Percentiles rank a stretch among this genome's conserved stretches.
Conservation (phyloP, 1,139 yeast species). For the Yamadazyma atmosphaerica region DNA sequence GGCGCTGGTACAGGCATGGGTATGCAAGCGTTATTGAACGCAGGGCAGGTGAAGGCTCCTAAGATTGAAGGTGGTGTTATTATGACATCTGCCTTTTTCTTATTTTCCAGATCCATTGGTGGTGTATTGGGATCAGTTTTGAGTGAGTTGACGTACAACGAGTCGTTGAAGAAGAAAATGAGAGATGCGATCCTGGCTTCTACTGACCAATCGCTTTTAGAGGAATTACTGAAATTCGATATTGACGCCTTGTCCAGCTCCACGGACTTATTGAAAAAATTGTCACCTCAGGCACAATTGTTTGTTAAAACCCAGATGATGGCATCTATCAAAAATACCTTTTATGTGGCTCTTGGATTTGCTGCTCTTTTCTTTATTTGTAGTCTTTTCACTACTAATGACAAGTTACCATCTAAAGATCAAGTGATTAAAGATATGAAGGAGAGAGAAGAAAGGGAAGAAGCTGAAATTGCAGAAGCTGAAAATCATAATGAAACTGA, state of each 20-base stretch:
- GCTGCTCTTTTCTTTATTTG: constrained; percentile 23
- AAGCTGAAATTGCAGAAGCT: too few species aligned
- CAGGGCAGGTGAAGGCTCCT: constrained; percentile 37
- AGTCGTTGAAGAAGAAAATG: constrained; percentile 25
- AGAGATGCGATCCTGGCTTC: constrained; percentile 18
- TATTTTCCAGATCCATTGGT: constrained; percentile 31
- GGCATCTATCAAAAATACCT: constrained; percentile 32
- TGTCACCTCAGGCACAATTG: constrained; percentile 24
- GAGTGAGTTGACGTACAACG: constrained; percentile 35
- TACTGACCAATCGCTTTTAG: constrained; percentile 16
- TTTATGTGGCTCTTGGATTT: constrained; percentile 32
- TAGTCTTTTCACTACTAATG: constrained; percentile 27
- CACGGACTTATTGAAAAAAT: constrained; percentile 19
- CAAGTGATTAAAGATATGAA: constrained; percentile 6
- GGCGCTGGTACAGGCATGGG: constrained; percentile 33
- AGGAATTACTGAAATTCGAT: constrained; percentile 21
- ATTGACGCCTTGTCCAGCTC: constrained; percentile 18
- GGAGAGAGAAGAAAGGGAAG: constrained; percentile 4
- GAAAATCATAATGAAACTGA: background rate
- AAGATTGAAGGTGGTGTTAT: constrained; percentile 37
- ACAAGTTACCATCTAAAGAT: constrained; percentile 25
- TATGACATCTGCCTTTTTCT: constrained; percentile 34
- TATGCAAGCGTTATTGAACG: constrained; percentile 30
- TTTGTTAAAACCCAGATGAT: constrained; percentile 31
- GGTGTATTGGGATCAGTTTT: constrained; percentile 34